phyloP scores from a whole-genome alignment of 2,329 filamentous ascomycete genomes.

The Epichloe brachyelytri region DNA sequence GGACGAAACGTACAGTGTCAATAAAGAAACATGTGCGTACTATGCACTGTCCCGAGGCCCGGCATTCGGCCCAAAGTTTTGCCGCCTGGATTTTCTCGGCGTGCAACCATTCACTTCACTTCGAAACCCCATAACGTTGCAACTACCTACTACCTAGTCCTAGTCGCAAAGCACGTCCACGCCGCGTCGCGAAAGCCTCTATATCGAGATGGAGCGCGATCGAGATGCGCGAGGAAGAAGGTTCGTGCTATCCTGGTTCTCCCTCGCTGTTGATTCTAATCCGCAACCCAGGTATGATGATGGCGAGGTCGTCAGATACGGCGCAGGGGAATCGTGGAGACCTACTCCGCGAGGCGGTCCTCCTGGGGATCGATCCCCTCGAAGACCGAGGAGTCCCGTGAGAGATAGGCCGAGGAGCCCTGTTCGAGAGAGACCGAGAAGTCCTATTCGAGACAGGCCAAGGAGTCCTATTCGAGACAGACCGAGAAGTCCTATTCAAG shows the following conservation, averaged over 20 bases:
- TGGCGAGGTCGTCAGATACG: slow-evolving; percentile 48
- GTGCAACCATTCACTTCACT: too few relatives aligned
- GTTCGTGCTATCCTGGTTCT: slow-evolving; percentile 10
- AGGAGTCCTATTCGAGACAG: slow-evolving; percentile 14
- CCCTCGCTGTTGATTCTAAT: slow-evolving; percentile 2
- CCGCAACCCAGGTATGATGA: slow-evolving; percentile 39
- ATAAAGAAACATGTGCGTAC: neutral
- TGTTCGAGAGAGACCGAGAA: slow-evolving; percentile 8
- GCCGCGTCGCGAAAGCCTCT: neutral
- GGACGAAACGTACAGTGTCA: neutral
- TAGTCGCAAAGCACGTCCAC: neutral
- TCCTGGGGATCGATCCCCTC: slow-evolving; percentile 30
- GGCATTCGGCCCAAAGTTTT: neutral
- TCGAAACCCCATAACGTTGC: neutral
- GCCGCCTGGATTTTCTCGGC: neutral
- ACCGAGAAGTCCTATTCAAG: slow-evolving; percentile 17
- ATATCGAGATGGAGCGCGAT: slow-evolving; percentile 22
- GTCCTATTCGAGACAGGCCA: slow-evolving; percentile 16
- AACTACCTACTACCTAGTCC: neutral
- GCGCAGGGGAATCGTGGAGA: slow-evolving; percentile 48
- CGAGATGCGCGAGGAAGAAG: slow-evolving; percentile 22
- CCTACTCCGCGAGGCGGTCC: slow-evolving; percentile 34
- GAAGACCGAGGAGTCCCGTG: slow-evolving; percentile 19
- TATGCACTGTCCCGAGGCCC: neutral
- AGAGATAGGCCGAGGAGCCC: slow-evolving; percentile 17